Base-by-base conservation (phyloP, 345 rosid genomes). In the Heritiera fomes region DNA sequence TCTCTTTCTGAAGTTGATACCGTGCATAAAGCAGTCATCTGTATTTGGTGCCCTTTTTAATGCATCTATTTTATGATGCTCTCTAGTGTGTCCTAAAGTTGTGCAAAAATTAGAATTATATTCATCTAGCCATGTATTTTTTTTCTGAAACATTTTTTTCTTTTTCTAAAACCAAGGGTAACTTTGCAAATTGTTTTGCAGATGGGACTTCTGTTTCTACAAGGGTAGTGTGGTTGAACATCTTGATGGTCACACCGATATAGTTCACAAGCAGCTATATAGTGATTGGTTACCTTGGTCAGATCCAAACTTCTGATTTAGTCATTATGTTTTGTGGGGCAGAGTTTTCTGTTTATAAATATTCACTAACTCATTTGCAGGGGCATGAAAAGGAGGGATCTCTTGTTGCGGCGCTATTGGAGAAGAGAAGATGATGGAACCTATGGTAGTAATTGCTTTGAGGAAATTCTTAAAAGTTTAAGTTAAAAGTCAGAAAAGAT, bases 361-460 rank as follows among this genome's bases (percentile, higher is more conserved):
- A 64, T 47, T 78, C 77, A 40, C 71, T 81, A 45, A 74, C 73
- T 43, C 56, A 18, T 66, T 77, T 85, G 75, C 82, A 93, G 98
- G 98, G 98, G 97, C 80, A 90, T 91, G 92, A 90, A 85, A 76
- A 80, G 87, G 68, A 86, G 98, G 87, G 98, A 95, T 82, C 86
- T 95, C 72, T 86, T 88, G 78, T 84, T 95, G 85, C 89, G 92
- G 47, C 94, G 98, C 77, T 95, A 91, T 78, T 95, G 98, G 98
- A 90, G 98, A 86, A 89, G 98, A 86, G 98, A 95, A 87, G 98
- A 91, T 81, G 98, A 91, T 78, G 98, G 98, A 71, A 93, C 97
- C 77, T 95, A 95, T 86, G 98, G 98, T 95, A 78, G 80, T 66
- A 28, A 76, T 61, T 77, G 14, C 64, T 81, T 40, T 61, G 50